Percentiles rank a stretch among this genome's conserved stretches.
Evolutionary conservation across 805 yeast genomes (phyloP).

Genomic region (Schwanniomyces occidentalis): DNA sequence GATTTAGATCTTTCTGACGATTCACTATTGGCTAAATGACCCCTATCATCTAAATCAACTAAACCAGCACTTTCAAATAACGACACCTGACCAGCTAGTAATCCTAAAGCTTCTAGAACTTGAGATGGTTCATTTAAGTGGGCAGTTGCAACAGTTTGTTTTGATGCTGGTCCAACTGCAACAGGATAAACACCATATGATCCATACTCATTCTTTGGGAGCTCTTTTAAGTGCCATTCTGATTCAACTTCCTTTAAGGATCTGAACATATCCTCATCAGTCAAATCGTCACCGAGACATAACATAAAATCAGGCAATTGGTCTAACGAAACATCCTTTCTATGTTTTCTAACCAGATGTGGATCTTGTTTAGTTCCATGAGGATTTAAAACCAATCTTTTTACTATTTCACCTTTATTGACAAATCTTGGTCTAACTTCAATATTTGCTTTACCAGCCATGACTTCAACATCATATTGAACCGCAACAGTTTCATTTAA

Average conservation of each 20-base stretch:
- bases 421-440: conserved; percentile 96
- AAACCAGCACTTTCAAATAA: conserved; percentile 77
- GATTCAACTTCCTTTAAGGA: conserved; percentile 66
- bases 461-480: conserved; percentile 84
- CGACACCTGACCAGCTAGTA: conserved; percentile 76
- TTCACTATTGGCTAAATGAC: conserved; percentile 57
- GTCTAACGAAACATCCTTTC: conserved; percentile 33
- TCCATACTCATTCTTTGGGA: conserved; percentile 47
- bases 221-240: conserved; percentile 45
- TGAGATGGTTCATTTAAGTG: conserved; percentile 82
- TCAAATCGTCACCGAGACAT: conserved; percentile 93
- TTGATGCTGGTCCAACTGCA: conserved; percentile 90
- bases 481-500: conserved; percentile 58
- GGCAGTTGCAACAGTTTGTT: conserved; percentile 80
- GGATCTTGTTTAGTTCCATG: conserved; percentile 57
- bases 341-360: conserved; percentile 18
- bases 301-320: conserved; percentile 79
- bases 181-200: conserved; percentile 75
- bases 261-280: conserved; percentile 97
- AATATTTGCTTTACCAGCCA: conserved; percentile 95
- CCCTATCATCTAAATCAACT: conserved; percentile 74
- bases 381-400: conserved; percentile 64
- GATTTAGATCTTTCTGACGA: conserved; percentile 42
- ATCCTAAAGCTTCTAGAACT: conserved; percentile 80
- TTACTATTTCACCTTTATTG: conserved; percentile 96